Conservation (phyloP, 495 filamentous ascomycete genomes). For the Podospora anserina region DNA sequence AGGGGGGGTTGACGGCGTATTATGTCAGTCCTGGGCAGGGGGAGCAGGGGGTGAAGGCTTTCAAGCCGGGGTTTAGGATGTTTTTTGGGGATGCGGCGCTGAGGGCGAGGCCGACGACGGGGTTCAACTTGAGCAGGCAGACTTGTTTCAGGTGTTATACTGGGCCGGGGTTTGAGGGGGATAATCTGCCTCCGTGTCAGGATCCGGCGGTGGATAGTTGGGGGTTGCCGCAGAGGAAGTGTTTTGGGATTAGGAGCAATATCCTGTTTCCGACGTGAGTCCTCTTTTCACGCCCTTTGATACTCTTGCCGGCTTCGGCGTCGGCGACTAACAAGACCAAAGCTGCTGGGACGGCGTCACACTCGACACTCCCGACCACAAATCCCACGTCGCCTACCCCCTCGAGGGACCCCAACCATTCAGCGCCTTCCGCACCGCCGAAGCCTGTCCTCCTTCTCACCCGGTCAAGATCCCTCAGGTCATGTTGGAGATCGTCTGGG, state of each 20-base stretch:
- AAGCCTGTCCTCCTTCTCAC: constrained; percentile 28
- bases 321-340: not conserved
- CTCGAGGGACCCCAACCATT: constrained; percentile 30
- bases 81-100: not conserved
- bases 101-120: not conserved
- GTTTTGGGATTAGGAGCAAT: constrained; percentile 11
- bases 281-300: not conserved
- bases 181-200: not conserved
- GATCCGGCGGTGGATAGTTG: not conserved
- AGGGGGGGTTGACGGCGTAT: not conserved
- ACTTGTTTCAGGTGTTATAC: not conserved
- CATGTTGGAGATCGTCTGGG: constrained; percentile 34
- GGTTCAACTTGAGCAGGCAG: not conserved
- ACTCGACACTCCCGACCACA: constrained; percentile 34
- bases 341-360: constrained; percentile 39
- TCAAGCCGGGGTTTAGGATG: constrained; percentile 3
- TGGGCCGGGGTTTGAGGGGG: not conserved
- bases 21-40: not conserved
- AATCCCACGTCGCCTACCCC: constrained; percentile 35
- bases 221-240: not conserved
- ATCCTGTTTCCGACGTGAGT: constrained; percentile 16
- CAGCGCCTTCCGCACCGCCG: constrained; percentile 15
- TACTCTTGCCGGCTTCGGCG: no score
- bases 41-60: not conserved
- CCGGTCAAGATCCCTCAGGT: constrained; percentile 34